Percentiles rank a stretch among this genome's conserved stretches.
Conservation (phyloP, 257 asterid species). For the Ocimum tenuiflorum region DNA sequence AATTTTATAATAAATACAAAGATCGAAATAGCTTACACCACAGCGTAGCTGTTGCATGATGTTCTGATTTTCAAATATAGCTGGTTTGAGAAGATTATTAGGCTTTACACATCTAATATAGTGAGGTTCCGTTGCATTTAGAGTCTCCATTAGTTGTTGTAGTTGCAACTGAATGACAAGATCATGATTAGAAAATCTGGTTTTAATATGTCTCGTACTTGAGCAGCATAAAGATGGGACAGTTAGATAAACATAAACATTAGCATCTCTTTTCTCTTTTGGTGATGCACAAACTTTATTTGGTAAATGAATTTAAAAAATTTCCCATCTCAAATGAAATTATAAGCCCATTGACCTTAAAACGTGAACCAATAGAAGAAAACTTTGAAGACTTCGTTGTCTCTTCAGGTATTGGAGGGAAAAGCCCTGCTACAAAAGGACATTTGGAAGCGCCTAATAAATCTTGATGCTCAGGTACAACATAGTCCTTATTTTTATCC, state of each 20-base stretch:
- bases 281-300: not conserved
- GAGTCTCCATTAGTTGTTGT: constrained; percentile 86
- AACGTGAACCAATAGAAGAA: constrained; percentile 96
- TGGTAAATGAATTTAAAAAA: not conserved
- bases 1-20: not conserved
- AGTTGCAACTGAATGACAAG: constrained; percentile 77
- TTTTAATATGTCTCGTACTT: constrained; percentile 11
- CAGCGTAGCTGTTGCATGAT: constrained; percentile 91
- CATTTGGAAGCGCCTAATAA: constrained; percentile 78
- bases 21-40: constrained; percentile 67
- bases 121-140: constrained; percentile 93
- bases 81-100: constrained; percentile 90
- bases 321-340: not conserved
- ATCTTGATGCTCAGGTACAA: constrained; percentile 96
- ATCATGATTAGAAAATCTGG: constrained; percentile 11
- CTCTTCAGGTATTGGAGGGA: constrained; percentile 84
- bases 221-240: constrained; percentile 2
- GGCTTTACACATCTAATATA: constrained; percentile 98
- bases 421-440: constrained; percentile 91
- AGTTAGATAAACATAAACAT: constrained; percentile 1
- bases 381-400: constrained; percentile 81
- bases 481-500: constrained; percentile 98
- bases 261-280: not conserved
- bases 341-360: constrained; percentile 56
- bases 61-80: constrained; percentile 82